Evolutionary conservation across 2,329 filamentous ascomycete genomes (phyloP).

Genomic region (Aureobasidium sp.): DNA sequence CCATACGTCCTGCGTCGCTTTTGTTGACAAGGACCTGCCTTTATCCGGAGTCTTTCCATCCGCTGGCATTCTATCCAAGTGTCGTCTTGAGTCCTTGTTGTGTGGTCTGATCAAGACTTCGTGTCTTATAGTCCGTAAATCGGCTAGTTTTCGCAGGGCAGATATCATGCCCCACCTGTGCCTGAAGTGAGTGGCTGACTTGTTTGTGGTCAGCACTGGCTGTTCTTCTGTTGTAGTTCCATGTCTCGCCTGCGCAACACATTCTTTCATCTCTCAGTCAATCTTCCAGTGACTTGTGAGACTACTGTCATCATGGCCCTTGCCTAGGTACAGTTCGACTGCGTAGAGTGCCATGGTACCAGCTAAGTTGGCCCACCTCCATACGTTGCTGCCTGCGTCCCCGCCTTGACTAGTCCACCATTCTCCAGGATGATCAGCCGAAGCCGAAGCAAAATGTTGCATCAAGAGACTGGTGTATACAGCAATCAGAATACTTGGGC

Average conservation of each 20-base stretch:
- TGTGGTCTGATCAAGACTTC: neutral
- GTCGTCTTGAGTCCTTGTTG: neutral
- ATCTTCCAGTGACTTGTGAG: conserved; percentile 85
- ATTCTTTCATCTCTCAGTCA: conserved; percentile 51
- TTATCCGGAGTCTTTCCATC: neutral
- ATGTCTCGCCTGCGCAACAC: neutral
- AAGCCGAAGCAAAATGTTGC: conserved; percentile 83
- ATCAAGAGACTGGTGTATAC: conserved; percentile 93
- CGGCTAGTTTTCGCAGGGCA: neutral
- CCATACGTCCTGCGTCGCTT: conserved; percentile 1
- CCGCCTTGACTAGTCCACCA: conserved; percentile 85
- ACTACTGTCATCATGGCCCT: conserved; percentile 68
- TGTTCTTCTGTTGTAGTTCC: neutral
- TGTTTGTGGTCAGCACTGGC: neutral
- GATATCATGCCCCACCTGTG: neutral
- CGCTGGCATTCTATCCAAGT: conserved; percentile 1
- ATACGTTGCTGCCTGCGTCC: conserved; percentile 75
- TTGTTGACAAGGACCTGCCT: neutral
- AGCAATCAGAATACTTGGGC: conserved; percentile 85
- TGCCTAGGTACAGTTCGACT: conserved; percentile 80
- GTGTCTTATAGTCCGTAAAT: neutral
- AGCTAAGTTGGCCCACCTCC: conserved; percentile 89
- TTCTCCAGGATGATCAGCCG: conserved; percentile 49
- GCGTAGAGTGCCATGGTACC: conserved; percentile 86
- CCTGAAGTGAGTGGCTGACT: neutral